Evolutionary conservation across 257 asterid genomes (phyloP).

Genomic region (Gynochthodes officinalis): DNA sequence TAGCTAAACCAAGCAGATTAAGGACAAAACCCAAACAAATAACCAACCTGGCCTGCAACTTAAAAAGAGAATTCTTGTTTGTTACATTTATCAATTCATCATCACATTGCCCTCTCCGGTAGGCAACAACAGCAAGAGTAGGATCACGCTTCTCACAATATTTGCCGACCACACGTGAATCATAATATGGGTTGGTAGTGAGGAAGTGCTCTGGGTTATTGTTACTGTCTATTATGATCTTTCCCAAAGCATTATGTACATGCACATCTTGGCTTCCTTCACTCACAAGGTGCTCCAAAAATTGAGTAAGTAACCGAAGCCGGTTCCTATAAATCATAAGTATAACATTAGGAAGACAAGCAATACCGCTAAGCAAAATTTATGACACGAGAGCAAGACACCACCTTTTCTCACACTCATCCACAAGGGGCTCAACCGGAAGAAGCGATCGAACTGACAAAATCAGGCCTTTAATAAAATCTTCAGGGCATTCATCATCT

Average conservation of each 20-base stretch:
- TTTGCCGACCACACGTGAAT: conserved; percentile 97
- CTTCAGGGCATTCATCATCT: conserved; percentile 99
- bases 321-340: conserved; percentile 69
- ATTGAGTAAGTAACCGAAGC: conserved; percentile 94
- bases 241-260: conserved; percentile 98
- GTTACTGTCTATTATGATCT: conserved; percentile 95
- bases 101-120: conserved; percentile 96
- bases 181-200: conserved; percentile 96
- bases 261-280: conserved; percentile 99
- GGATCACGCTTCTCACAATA: conserved; percentile 99
- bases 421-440: conserved; percentile 98
- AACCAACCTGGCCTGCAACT: conserved; percentile 94
- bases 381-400: conserved; percentile 20
- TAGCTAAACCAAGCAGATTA: conserved; percentile 7
- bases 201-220: conserved; percentile 99
- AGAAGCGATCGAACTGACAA: conserved; percentile 96
- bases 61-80: conserved; percentile 90
- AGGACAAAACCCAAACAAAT: conserved; percentile 3
- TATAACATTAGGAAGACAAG: conserved; percentile 22
- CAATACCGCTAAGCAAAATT: background rate
- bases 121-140: conserved; percentile 99
- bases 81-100: conserved; percentile 96
- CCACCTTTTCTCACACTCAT: conserved; percentile 98
- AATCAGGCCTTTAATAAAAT: conserved; percentile 92
- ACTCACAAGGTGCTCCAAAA: conserved; percentile 99